A percentile compares a stretch with the other conserved stretches of the same genome.
These are phyloP conservation scores for Fusarium stilboides DNA, from an alignment of 2,329 filamentous ascomycete genomes.

Conservation along the genomic window DNA sequence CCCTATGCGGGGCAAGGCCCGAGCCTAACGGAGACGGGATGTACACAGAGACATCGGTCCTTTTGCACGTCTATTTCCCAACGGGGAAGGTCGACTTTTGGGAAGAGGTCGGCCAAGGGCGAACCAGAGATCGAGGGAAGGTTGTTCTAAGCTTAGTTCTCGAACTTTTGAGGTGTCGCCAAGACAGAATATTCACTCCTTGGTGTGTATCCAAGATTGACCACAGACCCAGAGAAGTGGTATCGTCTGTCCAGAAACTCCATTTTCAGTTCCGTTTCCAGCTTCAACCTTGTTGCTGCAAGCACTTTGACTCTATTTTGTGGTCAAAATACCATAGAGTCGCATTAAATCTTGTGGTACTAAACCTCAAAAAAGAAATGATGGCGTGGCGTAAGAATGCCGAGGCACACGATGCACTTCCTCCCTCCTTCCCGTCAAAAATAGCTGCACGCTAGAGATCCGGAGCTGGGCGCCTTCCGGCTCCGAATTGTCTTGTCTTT, in stretches of 20 bases:
- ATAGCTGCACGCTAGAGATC: neutral
- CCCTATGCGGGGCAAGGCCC: conserved; percentile 38
- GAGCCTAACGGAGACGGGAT: conserved; percentile 30
- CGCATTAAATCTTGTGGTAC: neutral
- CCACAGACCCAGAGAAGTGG: neutral
- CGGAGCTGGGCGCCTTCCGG: conserved; percentile 30
- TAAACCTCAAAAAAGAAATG: neutral
- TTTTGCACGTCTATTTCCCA: conserved; percentile 30
- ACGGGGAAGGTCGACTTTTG: conserved; percentile 33
- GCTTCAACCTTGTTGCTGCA: neutral
- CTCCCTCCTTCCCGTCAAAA: neutral
- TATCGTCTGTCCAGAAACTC: neutral
- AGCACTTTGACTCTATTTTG: neutral
- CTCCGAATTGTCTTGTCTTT: conserved; percentile 14
- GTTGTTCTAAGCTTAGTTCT: neutral
- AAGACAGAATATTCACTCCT: neutral
- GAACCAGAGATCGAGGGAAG: neutral
- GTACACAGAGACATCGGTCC: conserved; percentile 28
- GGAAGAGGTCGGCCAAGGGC: conserved; percentile 23
- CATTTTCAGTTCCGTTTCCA: neutral
- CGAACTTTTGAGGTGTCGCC: neutral
- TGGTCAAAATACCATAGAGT: neutral
- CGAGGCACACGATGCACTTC: conserved; percentile 11
- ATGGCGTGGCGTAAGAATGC: neutral
- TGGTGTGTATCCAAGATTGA: neutral